A percentile compares a stretch with the other conserved stretches of the same genome.
Conservation (phyloP, 768 basidiomycete genomes). For the Termitomyces titanicus region DNA sequence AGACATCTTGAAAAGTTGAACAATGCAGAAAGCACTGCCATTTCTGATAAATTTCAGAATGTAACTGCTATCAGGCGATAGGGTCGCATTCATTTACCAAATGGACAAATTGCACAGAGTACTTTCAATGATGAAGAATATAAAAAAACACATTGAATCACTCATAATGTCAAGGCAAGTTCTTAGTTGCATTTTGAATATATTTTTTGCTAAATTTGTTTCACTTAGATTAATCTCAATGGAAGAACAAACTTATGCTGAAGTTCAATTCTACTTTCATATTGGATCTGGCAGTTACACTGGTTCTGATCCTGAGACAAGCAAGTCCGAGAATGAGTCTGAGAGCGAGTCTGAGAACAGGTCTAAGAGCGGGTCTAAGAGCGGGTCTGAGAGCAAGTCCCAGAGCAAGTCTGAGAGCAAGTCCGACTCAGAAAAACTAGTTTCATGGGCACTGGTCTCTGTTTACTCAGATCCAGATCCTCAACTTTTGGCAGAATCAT, state of each 20-base stretch:
- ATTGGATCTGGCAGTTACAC: too few species aligned
- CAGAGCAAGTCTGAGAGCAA: too few species aligned
- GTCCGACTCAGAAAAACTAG: background rate
- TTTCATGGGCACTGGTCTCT: too few species aligned
- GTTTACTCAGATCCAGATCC: constrained; percentile 15
- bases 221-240: background rate
- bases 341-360: too few species aligned
- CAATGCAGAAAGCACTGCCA: background rate
- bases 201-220: background rate
- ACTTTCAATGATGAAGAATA: background rate
- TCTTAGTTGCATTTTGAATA: background rate
- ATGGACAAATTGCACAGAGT: background rate
- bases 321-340: too few species aligned
- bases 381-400: too few species aligned
- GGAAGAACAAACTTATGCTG: background rate
- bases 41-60: background rate
- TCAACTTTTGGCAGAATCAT: constrained; percentile 14
- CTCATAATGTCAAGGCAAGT: background rate
- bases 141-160: background rate
- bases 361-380: too few species aligned
- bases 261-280: too few species aligned
- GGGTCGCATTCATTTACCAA: too few species aligned
- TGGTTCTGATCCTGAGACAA: too few species aligned
- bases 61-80: background rate
- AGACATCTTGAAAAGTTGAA: background rate